These are phyloP conservation scores for Betula pendula DNA, from an alignment of 306 rosid genomes.

Conservation along the genomic window DNA sequence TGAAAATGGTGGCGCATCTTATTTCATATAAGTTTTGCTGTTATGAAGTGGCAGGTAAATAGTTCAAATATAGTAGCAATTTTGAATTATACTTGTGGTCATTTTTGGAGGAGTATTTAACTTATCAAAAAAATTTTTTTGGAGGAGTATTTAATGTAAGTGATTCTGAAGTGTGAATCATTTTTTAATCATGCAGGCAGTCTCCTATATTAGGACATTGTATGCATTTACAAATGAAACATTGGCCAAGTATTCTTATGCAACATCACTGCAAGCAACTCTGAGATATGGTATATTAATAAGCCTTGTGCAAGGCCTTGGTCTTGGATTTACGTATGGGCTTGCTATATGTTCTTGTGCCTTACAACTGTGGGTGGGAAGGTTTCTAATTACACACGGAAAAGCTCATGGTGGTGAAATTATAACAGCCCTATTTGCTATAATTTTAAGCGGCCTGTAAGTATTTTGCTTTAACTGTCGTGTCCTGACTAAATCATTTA, in stretches of 20 bases:
- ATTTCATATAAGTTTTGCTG: not conserved
- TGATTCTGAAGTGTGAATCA: slow-evolving; percentile 31
- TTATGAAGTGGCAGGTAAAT: slow-evolving; percentile 2
- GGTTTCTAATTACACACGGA: slow-evolving; percentile 58
- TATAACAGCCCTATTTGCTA: slow-evolving; percentile 88
- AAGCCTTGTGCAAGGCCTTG: slow-evolving; percentile 99
- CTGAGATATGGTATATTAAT: slow-evolving; percentile 96
- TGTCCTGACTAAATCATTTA: slow-evolving; percentile 18
- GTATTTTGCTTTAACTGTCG: slow-evolving; percentile 27
- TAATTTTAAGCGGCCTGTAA: slow-evolving; percentile 99
- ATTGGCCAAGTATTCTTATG: slow-evolving; percentile 96
- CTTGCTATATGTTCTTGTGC: slow-evolving; percentile 99
- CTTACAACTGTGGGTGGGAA: slow-evolving; percentile 98
- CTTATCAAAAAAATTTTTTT: no score
- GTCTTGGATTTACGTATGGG: slow-evolving; percentile 99
- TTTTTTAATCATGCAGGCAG: slow-evolving; percentile 71
- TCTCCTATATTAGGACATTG: slow-evolving; percentile 84
- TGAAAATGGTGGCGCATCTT: not conserved
- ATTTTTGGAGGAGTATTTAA: slow-evolving; percentile 24
- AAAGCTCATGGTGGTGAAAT: slow-evolving; percentile 96
- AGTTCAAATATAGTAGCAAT: not conserved
- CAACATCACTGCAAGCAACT: slow-evolving; percentile 98
- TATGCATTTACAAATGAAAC: slow-evolving; percentile 97
- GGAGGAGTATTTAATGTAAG: slow-evolving; percentile 18
- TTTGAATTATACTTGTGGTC: not conserved